Evolutionary conservation across 257 asterid species (phyloP).

Genomic region (Solanum appendiculatum): DNA sequence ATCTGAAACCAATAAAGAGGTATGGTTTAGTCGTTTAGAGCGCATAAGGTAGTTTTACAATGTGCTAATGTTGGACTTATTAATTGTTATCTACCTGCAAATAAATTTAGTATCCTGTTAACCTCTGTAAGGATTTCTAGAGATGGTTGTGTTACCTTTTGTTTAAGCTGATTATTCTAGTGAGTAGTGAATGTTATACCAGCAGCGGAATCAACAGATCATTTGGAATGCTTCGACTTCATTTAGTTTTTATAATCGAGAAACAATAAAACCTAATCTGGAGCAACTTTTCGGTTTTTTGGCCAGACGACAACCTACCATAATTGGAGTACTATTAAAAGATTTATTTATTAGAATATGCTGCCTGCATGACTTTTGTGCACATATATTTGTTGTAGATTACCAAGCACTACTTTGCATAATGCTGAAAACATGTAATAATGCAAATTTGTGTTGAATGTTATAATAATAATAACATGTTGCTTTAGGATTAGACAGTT

Average conservation of each 20-base stretch:
- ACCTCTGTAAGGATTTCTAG: not conserved
- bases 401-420: not conserved
- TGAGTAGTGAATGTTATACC: not conserved
- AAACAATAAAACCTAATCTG: not conserved
- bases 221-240: not conserved
- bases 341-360: not conserved
- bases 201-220: not conserved
- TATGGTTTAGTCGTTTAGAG: slow-evolving; percentile 2
- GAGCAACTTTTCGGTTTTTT: not conserved
- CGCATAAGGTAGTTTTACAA: not conserved
- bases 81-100: not conserved
- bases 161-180: not conserved
- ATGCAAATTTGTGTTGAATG: not conserved
- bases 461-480: not conserved
- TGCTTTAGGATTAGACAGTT: not conserved
- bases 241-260: not conserved
- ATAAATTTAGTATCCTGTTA: not conserved
- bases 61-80: not conserved
- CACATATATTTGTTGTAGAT: not conserved
- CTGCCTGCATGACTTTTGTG: not conserved
- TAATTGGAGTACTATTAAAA: not conserved
- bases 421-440: not conserved
- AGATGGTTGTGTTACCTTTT: not conserved
- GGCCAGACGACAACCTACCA: not conserved
- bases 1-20: slow-evolving; percentile 64